Conservation (phyloP, 2,329 filamentous ascomycete species). For the Ceratocystis variospora region DNA sequence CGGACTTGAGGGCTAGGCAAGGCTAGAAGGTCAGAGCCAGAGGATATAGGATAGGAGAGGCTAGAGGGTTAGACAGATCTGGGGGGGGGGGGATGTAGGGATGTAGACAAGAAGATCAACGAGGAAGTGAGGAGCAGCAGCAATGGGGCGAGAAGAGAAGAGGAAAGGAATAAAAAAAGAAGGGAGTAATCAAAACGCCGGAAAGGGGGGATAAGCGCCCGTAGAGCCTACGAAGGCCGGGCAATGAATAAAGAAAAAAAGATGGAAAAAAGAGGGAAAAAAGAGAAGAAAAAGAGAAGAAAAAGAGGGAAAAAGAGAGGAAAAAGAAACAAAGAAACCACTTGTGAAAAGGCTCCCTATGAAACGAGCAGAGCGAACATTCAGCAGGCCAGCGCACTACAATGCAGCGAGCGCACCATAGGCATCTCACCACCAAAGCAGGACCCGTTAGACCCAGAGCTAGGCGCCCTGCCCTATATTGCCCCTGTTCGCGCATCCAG, state of each 20-base stretch:
- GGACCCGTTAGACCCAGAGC: not conserved
- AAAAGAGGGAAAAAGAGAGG: not conserved
- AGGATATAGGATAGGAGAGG: not conserved
- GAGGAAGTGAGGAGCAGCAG: not conserved
- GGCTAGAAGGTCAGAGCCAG: not conserved
- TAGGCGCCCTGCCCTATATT: no score
- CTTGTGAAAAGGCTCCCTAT: no score
- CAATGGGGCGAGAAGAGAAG: not conserved
- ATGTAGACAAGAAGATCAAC: not conserved
- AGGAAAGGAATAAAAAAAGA: not conserved
- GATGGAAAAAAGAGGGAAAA: not conserved
- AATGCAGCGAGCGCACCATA: not conserved
- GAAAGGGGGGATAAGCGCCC: not conserved
- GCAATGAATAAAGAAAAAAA: not conserved
- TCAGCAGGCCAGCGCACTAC: not conserved
- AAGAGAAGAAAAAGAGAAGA: not conserved
- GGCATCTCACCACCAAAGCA: not conserved
- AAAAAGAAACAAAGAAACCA: not conserved
- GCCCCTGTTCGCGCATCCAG: no score
- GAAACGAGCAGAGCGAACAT: not conserved
- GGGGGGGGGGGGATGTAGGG: not conserved
- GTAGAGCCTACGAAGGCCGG: not conserved
- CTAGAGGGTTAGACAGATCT: not conserved
- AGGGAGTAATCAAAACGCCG: not conserved
- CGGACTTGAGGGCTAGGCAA: not conserved